phyloP scores from a whole-genome alignment of 2,329 filamentous ascomycete genomes.

The Colletotrichum limetticola region DNA sequence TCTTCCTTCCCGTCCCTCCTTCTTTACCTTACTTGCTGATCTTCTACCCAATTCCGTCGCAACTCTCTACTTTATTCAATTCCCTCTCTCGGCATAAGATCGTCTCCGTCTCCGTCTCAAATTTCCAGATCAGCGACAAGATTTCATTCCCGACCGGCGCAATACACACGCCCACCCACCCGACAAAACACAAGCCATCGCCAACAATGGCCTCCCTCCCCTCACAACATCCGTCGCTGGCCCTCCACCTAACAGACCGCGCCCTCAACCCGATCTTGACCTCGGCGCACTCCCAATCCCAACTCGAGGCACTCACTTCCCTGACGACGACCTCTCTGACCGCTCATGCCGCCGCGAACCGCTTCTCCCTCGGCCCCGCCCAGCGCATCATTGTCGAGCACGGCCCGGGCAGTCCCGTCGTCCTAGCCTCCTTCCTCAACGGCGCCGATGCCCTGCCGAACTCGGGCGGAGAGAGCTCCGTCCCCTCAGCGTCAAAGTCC shows the following conservation, averaged over 20 bases:
- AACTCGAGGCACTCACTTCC: slow-evolving; percentile 61
- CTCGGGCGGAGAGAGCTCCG: slow-evolving; percentile 17
- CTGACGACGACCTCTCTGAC: slow-evolving; percentile 64
- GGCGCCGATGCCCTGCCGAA: slow-evolving; percentile 40
- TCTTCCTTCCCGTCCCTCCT: not conserved
- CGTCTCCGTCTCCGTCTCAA: not conserved
- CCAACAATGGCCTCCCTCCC: slow-evolving; percentile 54
- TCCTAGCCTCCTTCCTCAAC: slow-evolving; percentile 59
- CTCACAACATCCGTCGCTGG: slow-evolving; percentile 60
- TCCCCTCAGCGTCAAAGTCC: not conserved
- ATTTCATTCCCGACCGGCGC: not conserved
- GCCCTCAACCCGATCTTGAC: slow-evolving; percentile 68
- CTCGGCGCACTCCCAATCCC: slow-evolving; percentile 56
- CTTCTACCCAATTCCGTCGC: not conserved
- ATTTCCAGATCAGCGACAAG: not conserved
- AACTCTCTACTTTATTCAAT: not conserved
- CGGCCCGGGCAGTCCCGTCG: slow-evolving; percentile 52
- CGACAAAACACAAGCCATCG: not conserved
- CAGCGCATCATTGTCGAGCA: slow-evolving; percentile 70
- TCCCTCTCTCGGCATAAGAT: not conserved
- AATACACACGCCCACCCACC: not conserved
- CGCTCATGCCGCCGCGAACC: slow-evolving; percentile 62
- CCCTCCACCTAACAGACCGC: slow-evolving; percentile 67
- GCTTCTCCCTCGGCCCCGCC: slow-evolving; percentile 63
- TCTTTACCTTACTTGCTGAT: not conserved